A percentile compares a stretch with the other conserved stretches of the same genome.
Conservation (phyloP, 2,329 filamentous ascomycete genomes). For the Aspergillus hiratsukae region DNA sequence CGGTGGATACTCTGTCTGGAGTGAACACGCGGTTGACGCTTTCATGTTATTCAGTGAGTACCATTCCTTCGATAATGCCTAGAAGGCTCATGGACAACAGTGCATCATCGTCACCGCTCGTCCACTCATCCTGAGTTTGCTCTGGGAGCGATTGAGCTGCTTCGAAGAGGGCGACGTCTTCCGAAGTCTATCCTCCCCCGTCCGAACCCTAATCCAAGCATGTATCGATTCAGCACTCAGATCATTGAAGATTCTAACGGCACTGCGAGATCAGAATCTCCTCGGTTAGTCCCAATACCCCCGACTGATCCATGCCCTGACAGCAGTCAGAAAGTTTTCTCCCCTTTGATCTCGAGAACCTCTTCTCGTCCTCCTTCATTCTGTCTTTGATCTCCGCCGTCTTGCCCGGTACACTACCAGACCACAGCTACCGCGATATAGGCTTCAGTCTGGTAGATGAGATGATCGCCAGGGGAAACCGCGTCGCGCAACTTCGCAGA, state of each 20-base stretch:
- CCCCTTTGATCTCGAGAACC: slow-evolving; percentile 30
- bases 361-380: slow-evolving; percentile 32
- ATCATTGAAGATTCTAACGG: slow-evolving; percentile 18
- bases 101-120: slow-evolving; percentile 25
- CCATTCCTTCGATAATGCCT: background rate
- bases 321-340: slow-evolving; percentile 23
- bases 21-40: slow-evolving; percentile 31
- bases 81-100: slow-evolving; percentile 4
- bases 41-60: slow-evolving; percentile 30
- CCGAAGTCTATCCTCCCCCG: slow-evolving; percentile 15
- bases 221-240: slow-evolving; percentile 21
- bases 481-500: slow-evolving; percentile 18
- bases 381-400: slow-evolving; percentile 32
- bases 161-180: slow-evolving; percentile 14
- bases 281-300: slow-evolving; percentile 11
- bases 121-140: slow-evolving; percentile 16
- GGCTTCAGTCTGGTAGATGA: slow-evolving; percentile 14
- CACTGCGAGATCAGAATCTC: slow-evolving; percentile 20
- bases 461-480: slow-evolving; percentile 17
- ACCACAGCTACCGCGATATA: slow-evolving; percentile 38
- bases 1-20: slow-evolving; percentile 33
- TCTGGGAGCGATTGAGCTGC: slow-evolving; percentile 17
- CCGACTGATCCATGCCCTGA: background rate
- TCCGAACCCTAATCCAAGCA: slow-evolving; percentile 18
- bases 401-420: slow-evolving; percentile 41